Evolutionary conservation across 441 rosid genomes (phyloP).

Genomic region (Croton setiger): DNA sequence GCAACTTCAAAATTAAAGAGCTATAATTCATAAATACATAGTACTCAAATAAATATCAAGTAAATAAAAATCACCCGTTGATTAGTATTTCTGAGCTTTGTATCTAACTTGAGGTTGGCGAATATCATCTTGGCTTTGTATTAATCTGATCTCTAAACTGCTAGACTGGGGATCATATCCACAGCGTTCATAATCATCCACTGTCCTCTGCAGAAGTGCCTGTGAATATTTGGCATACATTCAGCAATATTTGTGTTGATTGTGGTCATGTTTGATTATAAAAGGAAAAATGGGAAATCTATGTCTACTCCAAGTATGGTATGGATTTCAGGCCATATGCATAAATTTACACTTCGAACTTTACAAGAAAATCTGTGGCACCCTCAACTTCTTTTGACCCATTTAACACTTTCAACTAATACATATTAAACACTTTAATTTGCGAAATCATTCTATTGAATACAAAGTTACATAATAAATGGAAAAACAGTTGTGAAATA

Average conservation of each 20-base stretch:
- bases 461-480: too few relatives aligned
- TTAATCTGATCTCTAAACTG: conserved; percentile 89
- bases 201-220: conserved; percentile 80
- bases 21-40: background rate
- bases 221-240: conserved; percentile 23
- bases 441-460: too few relatives aligned
- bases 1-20: background rate
- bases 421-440: too few relatives aligned
- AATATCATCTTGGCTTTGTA: conserved; percentile 92
- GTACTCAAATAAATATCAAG: background rate
- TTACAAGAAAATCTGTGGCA: too few relatives aligned
- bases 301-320: background rate
- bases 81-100: conserved; percentile 61
- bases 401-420: too few relatives aligned
- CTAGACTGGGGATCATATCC: conserved; percentile 69
- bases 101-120: conserved; percentile 66
- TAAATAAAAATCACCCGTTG: conserved; percentile 11
- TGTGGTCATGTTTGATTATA: too few relatives aligned
- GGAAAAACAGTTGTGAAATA: too few relatives aligned
- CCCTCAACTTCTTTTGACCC: too few relatives aligned
- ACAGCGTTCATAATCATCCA: conserved; percentile 58
- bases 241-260: background rate
- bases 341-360: too few relatives aligned
- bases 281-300: background rate
- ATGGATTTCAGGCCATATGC: too few relatives aligned